Percentiles rank a stretch among this genome's conserved stretches.
phyloP scores from a whole-genome alignment of 202 grass and related monocot species.

The Schoenoplectus tabernaemontani region DNA sequence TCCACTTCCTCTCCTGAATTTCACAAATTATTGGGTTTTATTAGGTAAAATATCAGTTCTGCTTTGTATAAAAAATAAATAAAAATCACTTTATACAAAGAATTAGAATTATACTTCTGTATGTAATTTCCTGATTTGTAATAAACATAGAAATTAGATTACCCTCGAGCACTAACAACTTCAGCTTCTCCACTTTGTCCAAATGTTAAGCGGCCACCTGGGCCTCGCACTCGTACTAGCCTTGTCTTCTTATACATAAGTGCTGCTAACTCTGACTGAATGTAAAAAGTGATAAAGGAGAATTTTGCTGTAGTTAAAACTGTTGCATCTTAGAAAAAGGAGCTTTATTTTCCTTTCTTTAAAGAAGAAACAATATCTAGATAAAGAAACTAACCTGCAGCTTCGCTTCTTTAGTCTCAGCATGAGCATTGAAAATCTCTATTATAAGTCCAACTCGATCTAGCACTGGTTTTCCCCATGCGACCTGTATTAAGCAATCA shows the following conservation, averaged over 20 bases:
- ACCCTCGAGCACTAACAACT: constrained; percentile 98
- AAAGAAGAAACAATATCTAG: not conserved
- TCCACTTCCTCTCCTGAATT: constrained; percentile 80
- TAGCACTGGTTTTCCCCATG: constrained; percentile 69
- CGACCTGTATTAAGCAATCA: constrained; percentile 39
- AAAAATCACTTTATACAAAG: not conserved
- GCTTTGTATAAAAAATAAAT: not conserved
- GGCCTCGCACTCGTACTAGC: constrained; percentile 80
- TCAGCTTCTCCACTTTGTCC: constrained; percentile 84
- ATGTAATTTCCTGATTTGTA: constrained; percentile 5
- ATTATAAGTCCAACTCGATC: constrained; percentile 94
- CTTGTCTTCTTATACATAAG: constrained; percentile 96
- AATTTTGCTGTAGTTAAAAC: constrained; percentile 10
- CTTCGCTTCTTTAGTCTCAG: constrained; percentile 96
- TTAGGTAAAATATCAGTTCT: not conserved
- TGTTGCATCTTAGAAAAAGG: constrained; percentile 17
- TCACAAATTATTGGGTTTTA: constrained; percentile 2
- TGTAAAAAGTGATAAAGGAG: constrained; percentile 19
- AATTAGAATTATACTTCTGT: not conserved
- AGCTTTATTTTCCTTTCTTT: constrained; percentile 8
- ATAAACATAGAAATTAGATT: constrained; percentile 14
- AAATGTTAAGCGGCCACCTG: constrained; percentile 75
- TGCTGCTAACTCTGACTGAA: constrained; percentile 87
- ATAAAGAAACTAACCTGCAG: constrained; percentile 50
- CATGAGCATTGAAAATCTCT: constrained; percentile 99